A percentile compares a stretch with the other conserved stretches of the same genome.
Conservation (phyloP, 352 stramenopile genomes). For the Phytopythium boreale region DNA sequence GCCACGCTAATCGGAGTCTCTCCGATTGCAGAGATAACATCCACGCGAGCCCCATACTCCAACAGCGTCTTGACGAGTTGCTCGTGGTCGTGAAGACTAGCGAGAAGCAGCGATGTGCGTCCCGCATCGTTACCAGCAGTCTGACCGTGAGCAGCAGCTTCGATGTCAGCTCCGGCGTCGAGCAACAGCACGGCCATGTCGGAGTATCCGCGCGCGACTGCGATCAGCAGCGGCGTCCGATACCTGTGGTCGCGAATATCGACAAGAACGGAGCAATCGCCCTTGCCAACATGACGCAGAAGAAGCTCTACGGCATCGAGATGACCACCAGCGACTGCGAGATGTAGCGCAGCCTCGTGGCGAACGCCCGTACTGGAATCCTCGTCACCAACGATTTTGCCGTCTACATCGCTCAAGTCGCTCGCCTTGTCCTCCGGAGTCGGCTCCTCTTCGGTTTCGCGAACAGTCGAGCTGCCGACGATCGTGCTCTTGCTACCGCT, state of each 20-base stretch:
- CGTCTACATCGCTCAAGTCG: not conserved
- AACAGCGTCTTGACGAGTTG: constrained; percentile 3
- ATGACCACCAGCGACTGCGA: not conserved
- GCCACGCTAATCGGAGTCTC: constrained; percentile 4
- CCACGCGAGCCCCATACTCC: constrained; percentile 3
- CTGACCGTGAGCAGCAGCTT: not conserved
- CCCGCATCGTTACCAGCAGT: not conserved
- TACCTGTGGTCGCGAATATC: not conserved
- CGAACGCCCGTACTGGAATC: not conserved
- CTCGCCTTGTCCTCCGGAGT: not conserved
- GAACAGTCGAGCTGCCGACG: not conserved
- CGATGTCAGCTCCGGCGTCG: constrained; percentile 1
- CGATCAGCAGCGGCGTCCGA: not conserved
- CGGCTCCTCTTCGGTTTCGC: constrained; percentile 1
- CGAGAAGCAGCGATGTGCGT: not conserved
- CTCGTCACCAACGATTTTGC: not conserved
- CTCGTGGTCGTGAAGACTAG: not conserved
- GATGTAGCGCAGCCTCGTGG: not conserved
- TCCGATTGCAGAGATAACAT: not conserved
- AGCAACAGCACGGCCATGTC: constrained; percentile 1
- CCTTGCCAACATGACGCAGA: not conserved
- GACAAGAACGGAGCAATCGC: not conserved
- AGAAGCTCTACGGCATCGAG: not conserved
- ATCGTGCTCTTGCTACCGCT: constrained; percentile 2
- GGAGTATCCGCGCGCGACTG: not conserved